Evolutionary conservation across 345 rosid genomes (phyloP), one percentile per base, ranked within the genome.

Genomic region (Geranium rotundifolium): DNA sequence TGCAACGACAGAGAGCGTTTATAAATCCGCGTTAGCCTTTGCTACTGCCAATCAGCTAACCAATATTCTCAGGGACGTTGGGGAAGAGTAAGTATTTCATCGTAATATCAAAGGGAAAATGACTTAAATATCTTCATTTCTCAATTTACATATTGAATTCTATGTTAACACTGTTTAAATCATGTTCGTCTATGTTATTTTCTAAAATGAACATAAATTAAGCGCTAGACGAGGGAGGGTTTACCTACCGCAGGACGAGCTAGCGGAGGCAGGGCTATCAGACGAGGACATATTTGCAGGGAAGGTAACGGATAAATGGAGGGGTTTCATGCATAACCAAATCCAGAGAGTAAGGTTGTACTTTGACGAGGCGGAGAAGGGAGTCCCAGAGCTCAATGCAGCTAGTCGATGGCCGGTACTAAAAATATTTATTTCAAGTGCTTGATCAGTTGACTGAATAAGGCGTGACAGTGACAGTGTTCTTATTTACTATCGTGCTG

Each of bases 381-480:
- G 95, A 5, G 88, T 89, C 19, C 63, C 80, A 0, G 86, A 85
- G 77, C 82, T 89, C 63, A 84, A 70, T 64, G 74, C 77, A 7
- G 89, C 89, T 5, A 89, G 96, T 65, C 69, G 96, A 83, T 86
- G 96, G 95, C 96, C 95, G 70, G 91, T 85, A 70, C 27, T 23
- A 23, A 23, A 23, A 23, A 23, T 23, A 68, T 55, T 23, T 23
- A 57, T 59, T 65, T 64, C 50, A 34, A 0, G 20, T 46, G 56
- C 19, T 61, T 23, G 27, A 23, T 23, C 27, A 23, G 27, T 23
- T 23, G 27, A 23, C 27, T 23, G 27, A 23, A 23, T 2, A 23
- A 23, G 27, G 2, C 27, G 27, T 23, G 27, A 23, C 27, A 23
- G 27, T 23, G 27, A 23, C 27, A 23, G 27, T 2, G 27, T 23